These are phyloP conservation scores for Collybiopsis confluens DNA, from an alignment of 768 basidiomycete genomes.

Conservation along the genomic window DNA sequence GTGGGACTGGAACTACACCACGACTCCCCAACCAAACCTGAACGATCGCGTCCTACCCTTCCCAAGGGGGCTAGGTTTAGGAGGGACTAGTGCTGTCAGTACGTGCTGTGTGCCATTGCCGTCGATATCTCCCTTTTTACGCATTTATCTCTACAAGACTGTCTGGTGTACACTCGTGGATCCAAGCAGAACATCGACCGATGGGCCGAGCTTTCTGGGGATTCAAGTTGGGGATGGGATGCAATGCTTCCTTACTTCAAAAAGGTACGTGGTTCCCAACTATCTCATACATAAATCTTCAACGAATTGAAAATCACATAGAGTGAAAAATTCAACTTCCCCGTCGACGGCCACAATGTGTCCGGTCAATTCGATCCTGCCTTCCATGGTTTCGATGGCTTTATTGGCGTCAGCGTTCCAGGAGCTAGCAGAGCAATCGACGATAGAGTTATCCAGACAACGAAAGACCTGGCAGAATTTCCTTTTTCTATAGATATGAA, in stretches of 20 bases:
- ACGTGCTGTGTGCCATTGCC: background rate
- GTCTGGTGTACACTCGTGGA: slow-evolving; percentile 18
- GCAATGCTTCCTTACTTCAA: slow-evolving; percentile 13
- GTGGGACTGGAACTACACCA: slow-evolving; percentile 20
- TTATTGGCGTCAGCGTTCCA: slow-evolving; percentile 24
- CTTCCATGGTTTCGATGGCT: slow-evolving; percentile 23
- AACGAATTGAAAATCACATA: background rate
- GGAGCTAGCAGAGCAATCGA: slow-evolving; percentile 22
- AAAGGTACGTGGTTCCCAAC: slow-evolving; percentile 10
- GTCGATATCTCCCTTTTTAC: background rate
- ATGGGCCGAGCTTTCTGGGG: slow-evolving; percentile 13
- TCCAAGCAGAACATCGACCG: slow-evolving; percentile 16
- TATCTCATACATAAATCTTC: background rate
- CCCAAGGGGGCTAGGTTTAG: slow-evolving; percentile 17
- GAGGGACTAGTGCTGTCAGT: slow-evolving; percentile 18
- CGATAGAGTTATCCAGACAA: slow-evolving; percentile 22
- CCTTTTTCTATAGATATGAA: slow-evolving; percentile 23
- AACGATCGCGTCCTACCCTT: slow-evolving; percentile 15
- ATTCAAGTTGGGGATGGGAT: slow-evolving; percentile 20
- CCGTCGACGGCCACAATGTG: slow-evolving; percentile 19
- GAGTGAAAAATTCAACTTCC: slow-evolving; percentile 18
- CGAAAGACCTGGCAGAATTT: slow-evolving; percentile 20
- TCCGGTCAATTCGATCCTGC: slow-evolving; percentile 18
- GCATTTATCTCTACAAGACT: slow-evolving; percentile 7
- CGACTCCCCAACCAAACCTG: slow-evolving; percentile 16